phyloP scores from a whole-genome alignment of 202 grass and related monocot genomes.

The Musa balbisiana region DNA sequence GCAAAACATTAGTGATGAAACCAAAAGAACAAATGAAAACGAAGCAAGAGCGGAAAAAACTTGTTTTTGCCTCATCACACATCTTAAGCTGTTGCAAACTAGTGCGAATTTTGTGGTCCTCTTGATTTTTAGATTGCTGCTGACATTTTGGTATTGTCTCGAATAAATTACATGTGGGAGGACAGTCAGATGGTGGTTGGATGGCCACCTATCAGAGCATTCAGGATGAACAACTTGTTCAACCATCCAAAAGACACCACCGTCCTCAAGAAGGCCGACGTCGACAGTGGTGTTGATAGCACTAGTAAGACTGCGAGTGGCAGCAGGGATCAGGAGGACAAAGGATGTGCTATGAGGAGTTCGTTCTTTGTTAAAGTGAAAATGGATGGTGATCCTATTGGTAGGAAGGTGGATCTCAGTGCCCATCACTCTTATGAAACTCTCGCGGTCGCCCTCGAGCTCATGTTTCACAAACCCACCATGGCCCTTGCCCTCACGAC shows the following conservation, averaged over 20 bases:
- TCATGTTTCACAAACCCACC: slow-evolving; percentile 68
- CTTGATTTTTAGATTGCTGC: not conserved
- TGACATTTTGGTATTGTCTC: too few relatives aligned
- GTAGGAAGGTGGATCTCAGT: slow-evolving; percentile 74
- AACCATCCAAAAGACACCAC: slow-evolving; percentile 1
- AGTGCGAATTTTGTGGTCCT: not conserved
- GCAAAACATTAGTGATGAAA: too few relatives aligned
- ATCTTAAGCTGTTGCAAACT: not conserved
- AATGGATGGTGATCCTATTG: slow-evolving; percentile 87
- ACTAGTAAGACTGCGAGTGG: not conserved
- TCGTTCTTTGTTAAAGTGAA: slow-evolving; percentile 64
- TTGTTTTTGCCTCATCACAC: not conserved
- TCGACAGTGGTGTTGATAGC: too few relatives aligned
- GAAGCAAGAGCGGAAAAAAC: too few relatives aligned
- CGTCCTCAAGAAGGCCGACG: not conserved
- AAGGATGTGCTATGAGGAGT: not conserved
- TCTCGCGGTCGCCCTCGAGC: slow-evolving; percentile 56
- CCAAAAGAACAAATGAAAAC: too few relatives aligned
- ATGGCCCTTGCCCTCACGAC: slow-evolving; percentile 18
- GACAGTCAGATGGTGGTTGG: slow-evolving; percentile 18
- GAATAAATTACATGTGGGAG: not conserved
- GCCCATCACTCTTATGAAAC: slow-evolving; percentile 56
- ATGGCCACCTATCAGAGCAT: slow-evolving; percentile 14
- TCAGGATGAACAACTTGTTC: slow-evolving; percentile 14
- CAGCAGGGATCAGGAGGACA: not conserved